Evolutionary conservation across 768 basidiomycete genomes (phyloP), one percentile per base, ranked within the genome.

Genomic region (Podaxis sp.): DNA sequence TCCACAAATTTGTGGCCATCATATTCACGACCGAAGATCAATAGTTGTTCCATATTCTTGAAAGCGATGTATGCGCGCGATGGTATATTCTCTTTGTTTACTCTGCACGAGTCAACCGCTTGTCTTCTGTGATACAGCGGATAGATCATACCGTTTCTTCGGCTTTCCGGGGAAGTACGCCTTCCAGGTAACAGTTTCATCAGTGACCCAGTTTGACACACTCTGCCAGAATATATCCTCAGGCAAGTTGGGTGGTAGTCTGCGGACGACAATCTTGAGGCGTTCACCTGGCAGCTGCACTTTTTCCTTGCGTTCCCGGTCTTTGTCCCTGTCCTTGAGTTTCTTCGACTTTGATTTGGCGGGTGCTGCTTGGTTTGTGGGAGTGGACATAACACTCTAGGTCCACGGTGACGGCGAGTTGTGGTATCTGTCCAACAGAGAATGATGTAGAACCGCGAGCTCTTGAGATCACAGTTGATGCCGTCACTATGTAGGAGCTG

Each of bases 61-160:
- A 99, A 97, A 1, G 88, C 86, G 63, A 97, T 89, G 71, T 98
- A 98, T 11, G 96, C 96, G 44, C 95, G 85, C 21, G 95, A 94
- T 16, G 87, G 80, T 6, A 93, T 75, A 59, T 88, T 90, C 76
- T 95, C 93, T 77, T 91, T 92, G 75, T 88, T 88, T 70, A 87
- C 67, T 65, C 93, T 93, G 61, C 56, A 14, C 25, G 58, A n/a
- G 47, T 7, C n/a, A 25, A 50, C 56, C n/a, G 47, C 21, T 59
- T 42, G 62, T 64, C 38, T 61, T 61, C 35, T 36, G 44, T 32
- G 50, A n/a, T 23, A 18, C 18, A 28, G 28, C 18, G 42, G 5
- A 23, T 50, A 14, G 16, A 55, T 75, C 79, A 51, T 67, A 91
- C 90, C 85, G 81, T 69, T 86, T 89, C 67, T 82, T 79, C 62